Conservation (phyloP, 2,329 filamentous ascomycete species). For the Trichoderma brevicompactum region DNA sequence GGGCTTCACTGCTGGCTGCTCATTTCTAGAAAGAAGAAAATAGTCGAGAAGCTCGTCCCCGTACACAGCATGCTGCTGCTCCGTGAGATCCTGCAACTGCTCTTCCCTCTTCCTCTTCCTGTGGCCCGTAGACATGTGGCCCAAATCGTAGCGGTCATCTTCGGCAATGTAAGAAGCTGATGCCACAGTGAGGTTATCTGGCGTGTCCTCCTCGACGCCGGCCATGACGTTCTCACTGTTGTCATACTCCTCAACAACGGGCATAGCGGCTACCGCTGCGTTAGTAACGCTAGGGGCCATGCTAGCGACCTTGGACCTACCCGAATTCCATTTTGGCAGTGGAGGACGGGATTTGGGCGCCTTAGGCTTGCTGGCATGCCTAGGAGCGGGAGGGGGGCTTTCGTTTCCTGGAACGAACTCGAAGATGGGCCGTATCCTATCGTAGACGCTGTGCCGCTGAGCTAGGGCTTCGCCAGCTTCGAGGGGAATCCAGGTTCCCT, state of each 20-base stretch:
- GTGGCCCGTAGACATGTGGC: conserved; percentile 63
- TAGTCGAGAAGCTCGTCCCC: conserved; percentile 94
- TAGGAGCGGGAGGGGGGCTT: conserved; percentile 90
- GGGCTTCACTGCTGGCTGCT: conserved; percentile 72
- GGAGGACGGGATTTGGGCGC: conserved; percentile 58
- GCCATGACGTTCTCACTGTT: conserved; percentile 63
- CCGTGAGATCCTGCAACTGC: conserved; percentile 64
- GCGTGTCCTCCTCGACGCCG: conserved; percentile 73
- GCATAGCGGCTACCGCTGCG: conserved; percentile 35
- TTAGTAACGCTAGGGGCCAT: conserved; percentile 30
- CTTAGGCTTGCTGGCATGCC: conserved; percentile 88
- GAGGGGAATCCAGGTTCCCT: conserved; percentile 97
- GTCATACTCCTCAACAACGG: conserved; percentile 65
- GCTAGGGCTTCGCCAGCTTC: conserved; percentile 80
- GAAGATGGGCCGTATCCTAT: conserved; percentile 84
- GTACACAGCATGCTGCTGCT: conserved; percentile 87
- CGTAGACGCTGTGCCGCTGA: conserved; percentile 82
- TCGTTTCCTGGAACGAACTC: conserved; percentile 83
- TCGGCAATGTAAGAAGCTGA: conserved; percentile 86
- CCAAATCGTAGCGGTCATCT: conserved; percentile 74
- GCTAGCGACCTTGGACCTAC: conserved; percentile 29
- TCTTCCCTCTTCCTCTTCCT: conserved; percentile 79
- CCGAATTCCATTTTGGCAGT: conserved; percentile 60
- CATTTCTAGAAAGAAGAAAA: conserved; percentile 84
- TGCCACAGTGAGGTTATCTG: conserved; percentile 80